phyloP scores from a whole-genome alignment of 1,139 yeast species.

The Pneumocystis wakefieldiae region DNA sequence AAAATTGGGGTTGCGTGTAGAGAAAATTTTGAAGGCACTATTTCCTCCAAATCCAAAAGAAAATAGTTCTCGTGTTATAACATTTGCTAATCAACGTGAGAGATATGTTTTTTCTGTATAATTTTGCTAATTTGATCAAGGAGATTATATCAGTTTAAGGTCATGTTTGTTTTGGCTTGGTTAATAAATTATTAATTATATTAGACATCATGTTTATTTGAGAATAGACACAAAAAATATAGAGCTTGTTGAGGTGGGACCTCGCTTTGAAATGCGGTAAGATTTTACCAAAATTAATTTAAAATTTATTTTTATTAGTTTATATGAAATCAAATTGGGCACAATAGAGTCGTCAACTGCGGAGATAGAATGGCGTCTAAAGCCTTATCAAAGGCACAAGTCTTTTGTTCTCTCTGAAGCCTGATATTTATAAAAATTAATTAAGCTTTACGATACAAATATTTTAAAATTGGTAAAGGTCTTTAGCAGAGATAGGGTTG shows the following conservation, averaged over 20 bases:
- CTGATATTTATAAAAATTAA: neutral
- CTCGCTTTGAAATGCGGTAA: slow-evolving; percentile 86
- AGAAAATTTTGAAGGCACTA: slow-evolving; percentile 63
- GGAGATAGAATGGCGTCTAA: slow-evolving; percentile 85
- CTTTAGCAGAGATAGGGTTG: neutral
- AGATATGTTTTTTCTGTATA: slow-evolving; percentile 5
- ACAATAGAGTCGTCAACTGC: slow-evolving; percentile 91
- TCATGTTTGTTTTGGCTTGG: neutral
- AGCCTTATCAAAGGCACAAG: slow-evolving; percentile 10
- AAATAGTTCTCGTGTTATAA: slow-evolving; percentile 74
- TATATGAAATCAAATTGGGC: slow-evolving; percentile 76
- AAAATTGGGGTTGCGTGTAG: slow-evolving; percentile 70
- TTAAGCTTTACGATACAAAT: too few species aligned
- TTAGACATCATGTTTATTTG: slow-evolving; percentile 88
- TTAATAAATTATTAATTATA: slow-evolving; percentile 26
- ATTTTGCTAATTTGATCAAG: neutral
- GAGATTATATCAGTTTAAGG: neutral
- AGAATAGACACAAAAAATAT: slow-evolving; percentile 62
- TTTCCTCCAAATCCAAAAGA: slow-evolving; percentile 96
- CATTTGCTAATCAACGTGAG: slow-evolving; percentile 85
- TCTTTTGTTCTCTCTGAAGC: slow-evolving; percentile 6
- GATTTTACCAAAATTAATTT: neutral
- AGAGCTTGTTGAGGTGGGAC: slow-evolving; percentile 92
- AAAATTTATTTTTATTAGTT: slow-evolving; percentile 10
- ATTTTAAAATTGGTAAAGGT: neutral